Evolutionary conservation across 2,329 filamentous ascomycete genomes (phyloP).

Genomic region (Hypoxylon sp.): DNA sequence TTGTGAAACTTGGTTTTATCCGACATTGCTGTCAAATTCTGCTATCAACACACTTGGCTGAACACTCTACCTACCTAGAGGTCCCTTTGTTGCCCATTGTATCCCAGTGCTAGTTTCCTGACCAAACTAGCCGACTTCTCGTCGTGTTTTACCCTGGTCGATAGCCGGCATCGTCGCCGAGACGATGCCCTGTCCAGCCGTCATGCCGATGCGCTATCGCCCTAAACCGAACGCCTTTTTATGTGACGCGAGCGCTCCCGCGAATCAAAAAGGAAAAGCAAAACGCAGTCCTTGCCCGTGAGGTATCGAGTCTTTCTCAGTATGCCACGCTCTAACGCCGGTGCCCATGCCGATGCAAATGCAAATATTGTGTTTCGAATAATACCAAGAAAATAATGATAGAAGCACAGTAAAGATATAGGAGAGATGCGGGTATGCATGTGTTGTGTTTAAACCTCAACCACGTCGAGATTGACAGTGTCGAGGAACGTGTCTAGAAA

Average conservation of each 20-base stretch:
- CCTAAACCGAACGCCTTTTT: slow-evolving; percentile 33
- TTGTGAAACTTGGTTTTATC: slow-evolving; percentile 4
- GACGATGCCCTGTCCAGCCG: slow-evolving; percentile 2
- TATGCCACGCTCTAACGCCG: slow-evolving; percentile 41
- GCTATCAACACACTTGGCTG: not conserved
- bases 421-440: slow-evolving; percentile 14
- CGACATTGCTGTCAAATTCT: not conserved
- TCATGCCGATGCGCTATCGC: slow-evolving; percentile 11
- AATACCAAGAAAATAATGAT: slow-evolving; percentile 18
- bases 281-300: slow-evolving; percentile 34
- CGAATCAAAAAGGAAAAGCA: slow-evolving; percentile 14
- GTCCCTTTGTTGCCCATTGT: not conserved
- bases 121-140: too few relatives aligned
- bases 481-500: slow-evolving; percentile 19
- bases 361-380: slow-evolving; percentile 36
- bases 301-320: slow-evolving; percentile 35
- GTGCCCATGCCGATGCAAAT: slow-evolving; percentile 39
- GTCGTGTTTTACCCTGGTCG: not conserved
- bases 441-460: slow-evolving; percentile 2
- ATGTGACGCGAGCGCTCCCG: slow-evolving; percentile 33
- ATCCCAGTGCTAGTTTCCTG: too few relatives aligned
- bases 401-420: not conserved
- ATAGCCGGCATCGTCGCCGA: slow-evolving; percentile 4
- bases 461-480: not conserved
- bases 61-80: not conserved